Conservation (phyloP, 805 yeast species). For the Metschnikowia gruessii region DNA sequence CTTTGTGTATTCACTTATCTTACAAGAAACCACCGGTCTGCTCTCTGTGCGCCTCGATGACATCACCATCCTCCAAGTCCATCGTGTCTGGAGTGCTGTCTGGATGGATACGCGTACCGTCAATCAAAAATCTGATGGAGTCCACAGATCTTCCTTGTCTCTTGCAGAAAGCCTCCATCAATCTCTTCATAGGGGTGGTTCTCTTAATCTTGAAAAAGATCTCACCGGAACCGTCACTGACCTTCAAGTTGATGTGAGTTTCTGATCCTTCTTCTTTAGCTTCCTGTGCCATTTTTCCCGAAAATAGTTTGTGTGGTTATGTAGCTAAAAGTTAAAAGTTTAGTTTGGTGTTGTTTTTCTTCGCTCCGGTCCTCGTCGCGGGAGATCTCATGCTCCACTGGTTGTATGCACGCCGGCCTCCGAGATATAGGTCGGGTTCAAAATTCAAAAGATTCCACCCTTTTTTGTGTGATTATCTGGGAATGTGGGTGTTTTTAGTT, state of each 20-base stretch:
- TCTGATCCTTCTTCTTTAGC: slow-evolving; percentile 23
- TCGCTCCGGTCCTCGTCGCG: slow-evolving; percentile 5
- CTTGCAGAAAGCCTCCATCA: slow-evolving; percentile 97
- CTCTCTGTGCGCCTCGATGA: slow-evolving; percentile 95
- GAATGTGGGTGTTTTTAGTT: too few species aligned
- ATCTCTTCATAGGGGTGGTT: slow-evolving; percentile 86
- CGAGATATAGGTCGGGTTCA: too few species aligned
- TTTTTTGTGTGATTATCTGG: too few species aligned
- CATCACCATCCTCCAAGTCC: slow-evolving; percentile 94
- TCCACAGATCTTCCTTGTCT: slow-evolving; percentile 89
- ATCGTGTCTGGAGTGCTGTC: slow-evolving; percentile 90
- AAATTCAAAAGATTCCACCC: too few species aligned
- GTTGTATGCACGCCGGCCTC: slow-evolving; percentile 1
- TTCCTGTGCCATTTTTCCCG: slow-evolving; percentile 18
- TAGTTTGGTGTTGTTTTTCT: slow-evolving; percentile 2
- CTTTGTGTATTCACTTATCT: slow-evolving; percentile 6
- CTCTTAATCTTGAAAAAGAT: slow-evolving; percentile 93
- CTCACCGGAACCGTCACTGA: slow-evolving; percentile 90
- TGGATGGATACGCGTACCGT: slow-evolving; percentile 85
- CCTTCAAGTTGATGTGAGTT: slow-evolving; percentile 89
- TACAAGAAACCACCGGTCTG: slow-evolving; percentile 65
- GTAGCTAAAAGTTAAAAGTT: not conserved
- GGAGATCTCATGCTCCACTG: not conserved
- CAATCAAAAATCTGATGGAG: slow-evolving; percentile 84
- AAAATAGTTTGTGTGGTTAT: slow-evolving; percentile 1